Evolutionary conservation across 345 rosid species (phyloP).

Genomic region (Corchorus capsularis): DNA sequence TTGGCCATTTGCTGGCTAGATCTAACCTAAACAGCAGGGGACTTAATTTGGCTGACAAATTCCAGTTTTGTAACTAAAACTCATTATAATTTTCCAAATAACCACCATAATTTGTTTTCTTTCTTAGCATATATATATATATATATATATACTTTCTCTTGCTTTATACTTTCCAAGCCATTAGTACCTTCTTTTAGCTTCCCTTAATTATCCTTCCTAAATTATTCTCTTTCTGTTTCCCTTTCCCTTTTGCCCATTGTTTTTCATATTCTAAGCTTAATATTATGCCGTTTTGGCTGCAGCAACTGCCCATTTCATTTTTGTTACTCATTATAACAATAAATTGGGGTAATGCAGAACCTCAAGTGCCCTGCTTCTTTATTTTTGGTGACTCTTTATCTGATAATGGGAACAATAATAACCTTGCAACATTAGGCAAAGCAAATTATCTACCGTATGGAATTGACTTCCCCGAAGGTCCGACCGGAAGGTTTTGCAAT

Average conservation of each 20-base stretch:
- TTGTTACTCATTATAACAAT: background rate
- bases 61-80: background rate
- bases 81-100: conserved; percentile 14
- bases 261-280: background rate
- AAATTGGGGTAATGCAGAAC: conserved; percentile 4
- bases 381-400: conserved; percentile 67
- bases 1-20: no score
- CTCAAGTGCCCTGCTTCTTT: conserved; percentile 53
- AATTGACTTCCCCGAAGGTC: conserved; percentile 50
- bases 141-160: no score
- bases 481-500: conserved; percentile 67
- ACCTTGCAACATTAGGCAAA: conserved; percentile 43
- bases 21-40: no score
- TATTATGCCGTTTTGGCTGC: background rate
- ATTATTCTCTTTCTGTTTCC: no score
- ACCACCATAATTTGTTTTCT: no score
- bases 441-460: conserved; percentile 67
- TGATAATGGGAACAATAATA: conserved; percentile 68
- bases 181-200: no score
- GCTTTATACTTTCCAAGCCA: no score
- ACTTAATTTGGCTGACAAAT: no score
- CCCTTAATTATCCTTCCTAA: no score
- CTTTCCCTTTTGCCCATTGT: background rate
- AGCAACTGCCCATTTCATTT: background rate
- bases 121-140: no score